A percentile compares a stretch with the other conserved stretches of the same genome.
Evolutionary conservation across 352 stramenopile genomes (phyloP).

Genomic region (Phytophthora hibernalis): DNA sequence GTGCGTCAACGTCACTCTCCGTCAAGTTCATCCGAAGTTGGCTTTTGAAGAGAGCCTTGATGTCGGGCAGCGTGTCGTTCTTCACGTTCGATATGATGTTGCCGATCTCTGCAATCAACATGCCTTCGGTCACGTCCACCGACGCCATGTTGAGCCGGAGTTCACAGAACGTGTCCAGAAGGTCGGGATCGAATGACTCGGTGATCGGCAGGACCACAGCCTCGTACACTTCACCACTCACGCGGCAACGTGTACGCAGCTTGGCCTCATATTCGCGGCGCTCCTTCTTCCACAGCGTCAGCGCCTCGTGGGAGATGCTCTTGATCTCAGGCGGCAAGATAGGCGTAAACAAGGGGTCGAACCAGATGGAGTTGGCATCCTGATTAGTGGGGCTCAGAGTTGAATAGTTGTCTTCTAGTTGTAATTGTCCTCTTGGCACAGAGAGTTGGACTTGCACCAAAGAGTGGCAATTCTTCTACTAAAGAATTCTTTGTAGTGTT

Average conservation of each 20-base stretch:
- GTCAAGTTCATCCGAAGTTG: not conserved
- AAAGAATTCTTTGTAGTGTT: too few relatives aligned
- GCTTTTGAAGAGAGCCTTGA: not conserved
- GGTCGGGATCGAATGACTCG: not conserved
- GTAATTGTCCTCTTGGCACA: too few relatives aligned
- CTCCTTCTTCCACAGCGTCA: too few relatives aligned
- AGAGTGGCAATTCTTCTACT: too few relatives aligned
- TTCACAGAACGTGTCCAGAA: not conserved
- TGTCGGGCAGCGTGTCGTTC: not conserved
- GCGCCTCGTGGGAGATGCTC: too few relatives aligned
- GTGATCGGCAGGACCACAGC: not conserved
- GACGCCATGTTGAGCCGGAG: not conserved
- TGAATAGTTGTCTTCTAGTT: too few relatives aligned
- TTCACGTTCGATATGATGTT: not conserved
- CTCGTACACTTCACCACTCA: not conserved
- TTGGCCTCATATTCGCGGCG: too few relatives aligned
- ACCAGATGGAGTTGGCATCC: not conserved
- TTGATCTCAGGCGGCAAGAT: not conserved
- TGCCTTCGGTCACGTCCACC: not conserved
- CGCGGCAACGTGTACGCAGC: too few relatives aligned
- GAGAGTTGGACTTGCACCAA: too few relatives aligned
- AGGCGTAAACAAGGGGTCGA: not conserved
- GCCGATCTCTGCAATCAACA: not conserved
- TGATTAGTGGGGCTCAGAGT: too few relatives aligned
- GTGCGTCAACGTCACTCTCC: not conserved